Base-by-base conservation (phyloP, 371 early-diverging fungal genomes). In the Actinomortierella wolfii region DNA sequence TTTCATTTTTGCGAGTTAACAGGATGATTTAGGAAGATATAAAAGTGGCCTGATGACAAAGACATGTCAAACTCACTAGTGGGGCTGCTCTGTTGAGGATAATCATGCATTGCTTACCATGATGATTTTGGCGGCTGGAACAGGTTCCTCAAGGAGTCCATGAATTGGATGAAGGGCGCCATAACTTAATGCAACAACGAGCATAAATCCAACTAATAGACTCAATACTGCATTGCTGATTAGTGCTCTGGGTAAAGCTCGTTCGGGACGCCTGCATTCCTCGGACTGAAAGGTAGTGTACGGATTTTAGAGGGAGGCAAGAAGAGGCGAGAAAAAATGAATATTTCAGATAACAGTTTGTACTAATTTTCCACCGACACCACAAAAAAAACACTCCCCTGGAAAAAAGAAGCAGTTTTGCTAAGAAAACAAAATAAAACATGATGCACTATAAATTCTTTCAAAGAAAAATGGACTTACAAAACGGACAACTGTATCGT, bases 401-500 rank as follows among this genome's bases (percentile, higher is more conserved):
- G n/a, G n/a, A n/a, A n/a, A n/a, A n/a, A n/a, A n/a, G n/a, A n/a
- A n/a, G n/a, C n/a, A n/a, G n/a, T n/a, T n/a, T n/a, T n/a, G n/a
- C n/a, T n/a, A n/a, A n/a, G n/a, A n/a, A n/a, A n/a, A n/a, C n/a
- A 39, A 17, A 1, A n/a, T 13, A 0, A 24, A 18, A 24, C 24
- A 4, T 11, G 25, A 13, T 4, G 43, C 23, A 20, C n/a, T 41
- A 24, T 0, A 25, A 42, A 21, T 40, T 17, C 25, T 26, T n/a
- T n/a, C n/a, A n/a, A n/a, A n/a, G n/a, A 42, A 4, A 54, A 20
- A 18, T 54, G 28, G 17, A 56, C 59, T 25, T 51, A 67, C 68
- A 61, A 67, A 57, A 17, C 68, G 68, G 24, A 67, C 58, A 26
- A 61, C 23, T 9, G 68, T 50, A 45, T 67, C 68, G 34, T 67